These are phyloP conservation scores for Coprinopsis strossmayeri DNA, from an alignment of 768 basidiomycete species.

Conservation along the genomic window DNA sequence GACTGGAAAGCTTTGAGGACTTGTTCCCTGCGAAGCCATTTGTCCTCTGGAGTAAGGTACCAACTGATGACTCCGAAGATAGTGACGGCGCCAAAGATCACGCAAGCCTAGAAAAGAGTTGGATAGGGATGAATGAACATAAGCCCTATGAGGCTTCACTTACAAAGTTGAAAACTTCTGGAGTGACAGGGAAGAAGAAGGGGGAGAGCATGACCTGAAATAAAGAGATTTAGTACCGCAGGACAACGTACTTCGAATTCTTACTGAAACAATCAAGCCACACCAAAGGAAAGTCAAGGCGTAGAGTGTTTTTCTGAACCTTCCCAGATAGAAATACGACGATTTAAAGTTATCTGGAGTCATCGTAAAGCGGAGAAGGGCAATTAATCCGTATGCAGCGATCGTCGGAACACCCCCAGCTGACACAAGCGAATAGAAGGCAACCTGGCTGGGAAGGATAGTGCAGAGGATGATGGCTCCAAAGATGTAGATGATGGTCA, in stretches of 20 bases:
- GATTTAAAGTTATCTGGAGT: conserved; percentile 70
- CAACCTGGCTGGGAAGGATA: conserved; percentile 84
- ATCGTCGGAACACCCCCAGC: conserved; percentile 85
- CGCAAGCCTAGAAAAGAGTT: conserved; percentile 43
- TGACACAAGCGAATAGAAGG: conserved; percentile 86
- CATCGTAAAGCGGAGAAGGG: conserved; percentile 66
- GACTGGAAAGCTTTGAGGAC: conserved; percentile 43
- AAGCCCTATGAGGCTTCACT: conserved; percentile 26
- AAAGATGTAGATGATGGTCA: conserved; percentile 82
- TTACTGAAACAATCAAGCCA: conserved; percentile 62
- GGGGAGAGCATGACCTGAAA: conserved; percentile 75
- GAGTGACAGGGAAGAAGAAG: conserved; percentile 78
- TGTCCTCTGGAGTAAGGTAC: conserved; percentile 73
- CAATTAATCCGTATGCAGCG: conserved; percentile 82
- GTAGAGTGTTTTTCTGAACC: conserved; percentile 63
- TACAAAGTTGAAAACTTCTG: conserved; percentile 81
- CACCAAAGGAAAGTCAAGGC: conserved; percentile 66
- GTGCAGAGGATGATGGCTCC: conserved; percentile 74
- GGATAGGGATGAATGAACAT: conserved; percentile 2
- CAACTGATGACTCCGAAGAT: conserved; percentile 72
- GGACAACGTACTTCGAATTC: conserved; percentile 19
- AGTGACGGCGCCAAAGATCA: conserved; percentile 75
- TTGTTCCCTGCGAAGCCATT: conserved; percentile 70
- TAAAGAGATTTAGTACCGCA: conserved; percentile 8
- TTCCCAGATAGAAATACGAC: conserved; percentile 70